Base-by-base conservation (phyloP, 352 stramenopile genomes). In the Phytophthora hybrid region DNA sequence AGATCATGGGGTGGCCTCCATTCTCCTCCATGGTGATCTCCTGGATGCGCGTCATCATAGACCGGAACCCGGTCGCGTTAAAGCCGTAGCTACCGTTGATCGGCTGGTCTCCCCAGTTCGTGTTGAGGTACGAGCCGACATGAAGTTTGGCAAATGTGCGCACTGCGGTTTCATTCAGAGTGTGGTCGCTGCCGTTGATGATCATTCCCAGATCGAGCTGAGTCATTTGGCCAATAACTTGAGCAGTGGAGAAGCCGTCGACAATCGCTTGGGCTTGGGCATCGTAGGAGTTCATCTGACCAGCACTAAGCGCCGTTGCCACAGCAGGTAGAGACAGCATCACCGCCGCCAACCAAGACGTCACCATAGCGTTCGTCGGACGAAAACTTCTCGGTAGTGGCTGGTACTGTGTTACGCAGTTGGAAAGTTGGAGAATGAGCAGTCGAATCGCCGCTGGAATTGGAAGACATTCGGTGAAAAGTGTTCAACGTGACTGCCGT, bases 101-200 rank as follows among this genome's bases (percentile, higher is more conserved):
- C 3, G 68, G 69, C 9, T 88, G 57, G 10, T 91, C 66, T 7
- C 41, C 41, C 61, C 81, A 80, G 46, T 81, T 83, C 18, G 84
- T 87, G 69, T 97, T 97, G 37, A 98, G 73, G 59, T 97, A 95
- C 29, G 89, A 97, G 0, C 93, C 94, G 47, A 98, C 79, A 23
- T 94, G 82, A 10, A 90, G 69, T 55, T 88, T 70, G 7, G 90
- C 91, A 56, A 87, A 92, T 11, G 77, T 32, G 21, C 81, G 78
- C 32, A 97, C 77, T 1, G 80, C 62, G 6, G 80, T 80, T 47
- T 84, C 73, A 26, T 96, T 88, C 18, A 94, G 64, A 3, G 69
- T 78, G 19, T 69, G 73, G 34, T 92, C 66, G 37, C 34, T 51
- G 7, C 52, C 10, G 23, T 75, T 66, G 32, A 75, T 76, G 34